phyloP scores from a whole-genome alignment of 768 basidiomycete genomes.

The Mycena maculata region DNA sequence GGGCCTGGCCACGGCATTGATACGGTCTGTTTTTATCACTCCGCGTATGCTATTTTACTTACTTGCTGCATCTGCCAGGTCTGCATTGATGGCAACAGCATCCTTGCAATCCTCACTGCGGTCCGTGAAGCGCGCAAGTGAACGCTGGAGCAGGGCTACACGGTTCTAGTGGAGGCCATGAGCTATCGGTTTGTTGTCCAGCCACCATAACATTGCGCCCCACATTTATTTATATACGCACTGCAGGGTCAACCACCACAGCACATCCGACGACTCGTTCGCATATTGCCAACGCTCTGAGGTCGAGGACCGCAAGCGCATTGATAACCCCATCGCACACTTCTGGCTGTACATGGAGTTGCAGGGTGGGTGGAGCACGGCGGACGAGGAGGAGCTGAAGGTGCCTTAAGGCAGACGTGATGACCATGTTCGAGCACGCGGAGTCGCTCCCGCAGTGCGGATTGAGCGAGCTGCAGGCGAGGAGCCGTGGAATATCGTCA shows the following conservation, averaged over 20 bases:
- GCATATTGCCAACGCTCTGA: conserved; percentile 91
- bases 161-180: conserved; percentile 91
- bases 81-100: conserved; percentile 94
- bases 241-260: conserved; percentile 89
- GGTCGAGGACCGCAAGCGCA: conserved; percentile 90
- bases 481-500: conserved; percentile 69
- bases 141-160: conserved; percentile 82
- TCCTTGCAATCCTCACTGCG: conserved; percentile 83
- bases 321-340: conserved; percentile 89
- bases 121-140: conserved; percentile 77
- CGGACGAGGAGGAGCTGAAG: conserved; percentile 80
- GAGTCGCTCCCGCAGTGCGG: conserved; percentile 76
- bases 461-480: conserved; percentile 61
- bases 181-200: conserved; percentile 73
- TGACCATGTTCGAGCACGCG: conserved; percentile 81
- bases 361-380: conserved; percentile 84
- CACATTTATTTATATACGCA: conserved; percentile 1
- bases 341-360: conserved; percentile 89
- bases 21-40: conserved; percentile 51
- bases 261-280: conserved; percentile 95
- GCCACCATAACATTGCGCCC: conserved; percentile 7
- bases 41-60: background rate
- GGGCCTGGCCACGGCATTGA: conserved; percentile 94
- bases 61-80: too few species aligned
- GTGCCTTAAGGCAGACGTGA: conserved; percentile 77